Evolutionary conservation across 1,139 yeast species (phyloP).

Genomic region (Meyerozyma elateridarum): DNA sequence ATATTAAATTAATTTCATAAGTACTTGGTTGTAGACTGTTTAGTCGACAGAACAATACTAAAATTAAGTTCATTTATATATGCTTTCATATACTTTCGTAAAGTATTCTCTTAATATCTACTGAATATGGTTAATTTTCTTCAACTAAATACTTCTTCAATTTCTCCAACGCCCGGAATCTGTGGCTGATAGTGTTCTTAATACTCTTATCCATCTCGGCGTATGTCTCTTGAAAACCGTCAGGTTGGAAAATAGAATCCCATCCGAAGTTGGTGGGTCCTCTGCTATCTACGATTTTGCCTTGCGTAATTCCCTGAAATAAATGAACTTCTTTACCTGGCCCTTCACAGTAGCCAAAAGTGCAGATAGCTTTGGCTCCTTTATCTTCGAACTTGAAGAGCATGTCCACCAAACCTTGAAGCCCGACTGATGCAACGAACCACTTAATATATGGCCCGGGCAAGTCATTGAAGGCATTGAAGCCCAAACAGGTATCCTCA

Average conservation of each 20-base stretch:
- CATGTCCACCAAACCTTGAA: constrained; percentile 71
- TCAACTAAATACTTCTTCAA: constrained; percentile 46
- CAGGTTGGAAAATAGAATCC: constrained; percentile 88
- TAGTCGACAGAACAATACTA: not conserved
- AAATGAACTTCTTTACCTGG: constrained; percentile 66
- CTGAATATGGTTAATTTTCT: too few relatives aligned
- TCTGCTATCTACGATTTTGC: constrained; percentile 70
- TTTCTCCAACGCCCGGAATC: constrained; percentile 76
- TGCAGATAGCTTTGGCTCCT: constrained; percentile 83
- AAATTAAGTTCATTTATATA: not conserved
- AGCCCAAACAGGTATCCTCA: constrained; percentile 91
- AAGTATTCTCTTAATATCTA: constrained; percentile 26
- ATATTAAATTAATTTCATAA: too few relatives aligned
- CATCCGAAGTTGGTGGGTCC: constrained; percentile 88
- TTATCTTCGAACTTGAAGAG: constrained; percentile 78
- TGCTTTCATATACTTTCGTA: constrained; percentile 4
- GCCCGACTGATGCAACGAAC: constrained; percentile 74
- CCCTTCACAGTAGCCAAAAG: constrained; percentile 87
- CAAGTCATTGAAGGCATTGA: constrained; percentile 68
- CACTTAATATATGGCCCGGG: constrained; percentile 95
- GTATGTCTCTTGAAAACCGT: constrained; percentile 64
- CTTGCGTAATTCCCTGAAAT: constrained; percentile 83
- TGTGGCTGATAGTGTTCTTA: constrained; percentile 82
- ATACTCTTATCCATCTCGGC: constrained; percentile 83
- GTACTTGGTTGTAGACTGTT: too few relatives aligned